Base-by-base conservation (phyloP, 176 grass and related monocot species). In the barley (Hordeum vulgare) region DNA sequence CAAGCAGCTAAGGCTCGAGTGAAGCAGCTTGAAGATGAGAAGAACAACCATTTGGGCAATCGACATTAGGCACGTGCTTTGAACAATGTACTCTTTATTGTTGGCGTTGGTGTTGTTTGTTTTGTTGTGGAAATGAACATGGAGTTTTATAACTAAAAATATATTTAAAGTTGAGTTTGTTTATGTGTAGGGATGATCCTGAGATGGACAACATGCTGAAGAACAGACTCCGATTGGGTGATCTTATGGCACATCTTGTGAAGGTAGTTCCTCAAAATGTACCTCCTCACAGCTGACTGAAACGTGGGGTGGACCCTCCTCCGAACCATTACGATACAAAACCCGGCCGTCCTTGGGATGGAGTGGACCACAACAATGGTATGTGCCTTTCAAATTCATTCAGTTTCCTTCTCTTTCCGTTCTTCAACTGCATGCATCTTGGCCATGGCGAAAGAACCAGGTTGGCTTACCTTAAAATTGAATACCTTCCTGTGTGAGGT, bases 201-300 rank as follows among this genome's bases (percentile, higher is more conserved):
- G 95, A 98, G 79, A 88, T 98, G 61, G 95, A 98, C 57, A 80
- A 58, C 44, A 91, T 95, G 88, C 82, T 98, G 20, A 98, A 98
- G 47, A 90, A 98, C 24, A 89, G 85, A 80, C 41, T 98, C 61
- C 60, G 90, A 86, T 98, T 92, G 95, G 95, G 92, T 35, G 92
- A 98, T 91, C 95, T 90, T 66, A 95, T 98, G 95, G 92, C 92
- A 66, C 95, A 98, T 86, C 80, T 98, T 59, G 95, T 91, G 45
- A 93, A 93, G 90, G 92, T 98, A 65, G 88, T 98, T 86, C 95
- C 95, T 36, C 95, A 98, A 76, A 86, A 78, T 67, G 79, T 98
- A 88, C 95, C 92, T 24, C 66, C 26, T 75, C 90, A 98, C 65
- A 98, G 95, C 65, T 98, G 95, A 92, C 9, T 98, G 40, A 98